phyloP scores from a whole-genome alignment of 1,284 basidiomycete genomes.

The Exsudoporus floridanus region DNA sequence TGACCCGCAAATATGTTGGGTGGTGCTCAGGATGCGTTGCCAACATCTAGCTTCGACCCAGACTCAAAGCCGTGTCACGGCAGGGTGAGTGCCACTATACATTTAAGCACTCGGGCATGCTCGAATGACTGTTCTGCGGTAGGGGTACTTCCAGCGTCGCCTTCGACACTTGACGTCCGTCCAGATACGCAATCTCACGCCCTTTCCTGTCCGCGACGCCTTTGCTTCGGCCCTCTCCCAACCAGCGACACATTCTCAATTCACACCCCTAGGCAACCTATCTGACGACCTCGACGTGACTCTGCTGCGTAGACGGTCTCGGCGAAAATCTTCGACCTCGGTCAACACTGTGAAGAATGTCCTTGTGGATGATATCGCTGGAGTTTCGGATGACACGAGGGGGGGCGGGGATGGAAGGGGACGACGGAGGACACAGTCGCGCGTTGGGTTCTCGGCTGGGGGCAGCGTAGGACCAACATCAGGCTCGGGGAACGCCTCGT shows the following conservation, averaged over 20 bases:
- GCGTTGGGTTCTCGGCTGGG: constrained; percentile 38
- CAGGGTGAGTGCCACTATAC: constrained; percentile 17
- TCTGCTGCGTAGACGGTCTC: constrained; percentile 54
- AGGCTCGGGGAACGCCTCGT: constrained; percentile 20
- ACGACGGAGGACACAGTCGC: constrained; percentile 40
- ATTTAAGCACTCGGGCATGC: neutral
- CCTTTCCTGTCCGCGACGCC: constrained; percentile 75
- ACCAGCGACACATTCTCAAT: constrained; percentile 58
- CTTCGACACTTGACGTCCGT: constrained; percentile 73
- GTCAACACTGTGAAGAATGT: constrained; percentile 48
- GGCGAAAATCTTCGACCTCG: constrained; percentile 63
- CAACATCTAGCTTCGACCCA: constrained; percentile 15
- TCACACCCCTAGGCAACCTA: constrained; percentile 51
- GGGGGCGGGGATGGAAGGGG: constrained; percentile 37
- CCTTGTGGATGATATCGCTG: constrained; percentile 45
- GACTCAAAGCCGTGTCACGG: constrained; percentile 10
- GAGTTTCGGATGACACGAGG: constrained; percentile 30
- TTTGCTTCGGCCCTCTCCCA: constrained; percentile 70
- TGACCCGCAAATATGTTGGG: constrained; percentile 22
- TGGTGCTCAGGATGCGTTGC: constrained; percentile 15
- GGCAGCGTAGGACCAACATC: constrained; percentile 28
- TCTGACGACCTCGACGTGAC: constrained; percentile 72
- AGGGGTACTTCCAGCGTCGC: constrained; percentile 51
- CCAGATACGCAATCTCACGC: constrained; percentile 77
- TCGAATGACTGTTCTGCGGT: neutral